Base-by-base conservation (phyloP, 2,329 filamentous ascomycete species). In the Metarhizium anisopliae region DNA sequence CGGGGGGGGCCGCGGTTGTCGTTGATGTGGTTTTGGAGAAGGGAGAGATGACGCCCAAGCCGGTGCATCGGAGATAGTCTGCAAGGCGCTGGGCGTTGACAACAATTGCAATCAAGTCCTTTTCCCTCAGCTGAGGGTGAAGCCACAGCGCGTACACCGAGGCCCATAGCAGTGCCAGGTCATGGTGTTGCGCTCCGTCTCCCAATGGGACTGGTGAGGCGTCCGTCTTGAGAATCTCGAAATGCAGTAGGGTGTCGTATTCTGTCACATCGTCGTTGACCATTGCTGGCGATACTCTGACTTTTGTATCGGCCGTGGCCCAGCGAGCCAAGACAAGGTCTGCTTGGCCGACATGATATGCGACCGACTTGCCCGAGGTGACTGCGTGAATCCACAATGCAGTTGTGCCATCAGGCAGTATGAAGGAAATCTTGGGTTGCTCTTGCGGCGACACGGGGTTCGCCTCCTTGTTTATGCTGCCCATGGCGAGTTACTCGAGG, bases 111-210 rank as follows among this genome's bases (percentile, higher is more conserved):
- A 59, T 38, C 47, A 59, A 29, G 42, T 59, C 58, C 7, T 57
- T 25, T 10, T 54, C 50, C 53, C 53, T 56, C 30, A 25, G 51
- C 8, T 59, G 18, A 6, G 55, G 50, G 32, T 59, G 58, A 29
- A 57, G 47, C 58, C 58, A 59, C 32, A 59, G 42, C 6, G 58
- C 58, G 43, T 59, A 59, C 16, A 59, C 51, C 2, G 58, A 50
- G 10, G 55, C 55, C 58, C 58, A 59, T 20, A 38, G 20, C 29
- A 56, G 13, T 11, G 29, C 35, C 3, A 38, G 29, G 20, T 54
- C 29, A 13, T 38, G 4, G 10, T 43, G 18, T 50, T 13, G 4
- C 6, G 25, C 47, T 7, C 14, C 10, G 38, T 5, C 11, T 7
- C 47, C 47, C 38, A 54, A 52, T 18, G 47, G 14, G 40, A 43